Evolutionary conservation across 495 filamentous ascomycete genomes (phyloP).

Genomic region (Gamarada debralockiae): DNA sequence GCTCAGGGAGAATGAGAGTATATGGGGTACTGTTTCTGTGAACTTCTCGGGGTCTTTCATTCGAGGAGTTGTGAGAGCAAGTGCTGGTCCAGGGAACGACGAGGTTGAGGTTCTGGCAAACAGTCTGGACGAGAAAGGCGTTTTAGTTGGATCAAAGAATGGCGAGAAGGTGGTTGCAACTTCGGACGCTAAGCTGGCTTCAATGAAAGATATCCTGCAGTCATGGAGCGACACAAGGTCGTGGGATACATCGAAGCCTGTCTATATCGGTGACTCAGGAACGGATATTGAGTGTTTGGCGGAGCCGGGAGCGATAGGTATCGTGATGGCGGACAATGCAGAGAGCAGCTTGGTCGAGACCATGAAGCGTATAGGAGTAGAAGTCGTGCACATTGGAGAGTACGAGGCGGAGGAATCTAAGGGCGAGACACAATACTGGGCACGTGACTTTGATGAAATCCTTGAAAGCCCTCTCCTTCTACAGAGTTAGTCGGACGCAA

Average conservation of each 20-base stretch:
- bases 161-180: slow-evolving; percentile 9
- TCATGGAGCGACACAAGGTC: background rate
- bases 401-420: background rate
- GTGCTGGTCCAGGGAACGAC: background rate
- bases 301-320: background rate
- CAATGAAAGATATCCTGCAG: slow-evolving; percentile 8
- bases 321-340: slow-evolving; percentile 17
- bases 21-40: slow-evolving; percentile 17
- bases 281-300: slow-evolving; percentile 24
- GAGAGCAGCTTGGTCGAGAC: slow-evolving; percentile 8
- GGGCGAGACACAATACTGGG: slow-evolving; percentile 6
- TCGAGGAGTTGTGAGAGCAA: slow-evolving; percentile 13
- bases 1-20: background rate
- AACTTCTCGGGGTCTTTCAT: slow-evolving; percentile 21
- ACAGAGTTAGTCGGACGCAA: too few species aligned
- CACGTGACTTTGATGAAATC: slow-evolving; percentile 17
- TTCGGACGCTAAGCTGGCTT: slow-evolving; percentile 13
- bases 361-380: slow-evolving; percentile 7
- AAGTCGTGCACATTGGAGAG: slow-evolving; percentile 8
- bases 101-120: slow-evolving; percentile 14
- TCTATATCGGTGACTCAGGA: slow-evolving; percentile 24
- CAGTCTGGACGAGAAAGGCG: slow-evolving; percentile 7
- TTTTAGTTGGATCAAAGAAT: slow-evolving; percentile 8
- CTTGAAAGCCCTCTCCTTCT: slow-evolving; percentile 1
- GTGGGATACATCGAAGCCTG: background rate